Evolutionary conservation across 2,329 filamentous ascomycete genomes (phyloP), one percentile per base, ranked within the genome.

Genomic region (Hirsutella rhossiliensis): DNA sequence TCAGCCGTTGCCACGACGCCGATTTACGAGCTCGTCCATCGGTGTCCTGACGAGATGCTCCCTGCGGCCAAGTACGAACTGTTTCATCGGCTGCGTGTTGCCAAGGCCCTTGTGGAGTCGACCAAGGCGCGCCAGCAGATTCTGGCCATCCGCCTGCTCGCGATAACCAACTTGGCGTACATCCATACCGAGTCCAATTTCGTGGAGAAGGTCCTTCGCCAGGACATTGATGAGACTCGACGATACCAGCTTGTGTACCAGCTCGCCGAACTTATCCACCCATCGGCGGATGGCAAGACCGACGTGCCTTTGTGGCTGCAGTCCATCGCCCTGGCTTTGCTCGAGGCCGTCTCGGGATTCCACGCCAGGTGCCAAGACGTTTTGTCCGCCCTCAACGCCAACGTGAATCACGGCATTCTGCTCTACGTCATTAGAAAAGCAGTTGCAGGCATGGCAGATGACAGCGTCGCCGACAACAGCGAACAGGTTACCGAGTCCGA

Each of bases 391-490:
- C 69, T 99, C 37, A 94, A 88, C 56, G 87, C 94, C 43, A 95
- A 90, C 53, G 90, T 97, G 32, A 97, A 94, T 55, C 94, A 98
- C 55, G 94, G 92, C 13, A 84, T 97, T 28, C 73, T 99, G 38
- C 83, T 97, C 52, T 97, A 96, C 56, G 77, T 96, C 52, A 83
- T 95, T 41, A 79, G 90, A 45, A 96, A 94, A 62, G 86, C 88
- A 11, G 85, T 97, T 45, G 82, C 83, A 17, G 85, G 88, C 50
- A 82, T 98, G 66, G 79, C 74, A 45, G 68, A 68, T 17, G 72
- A 79, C 47, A 67, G 69, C 41, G 45, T 51, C 6, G 59, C 68
- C 41, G 77, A 82, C 44, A 65, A 70, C 46, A 71, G 78, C 34
- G 71, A 75, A 19, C 73, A 80, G 50, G 73, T 76, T 45, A 76